Percentiles rank a stretch among this genome's conserved stretches.
Evolutionary conservation across 345 rosid genomes (phyloP).

Genomic region (Eucalyptus erythrocorys): DNA sequence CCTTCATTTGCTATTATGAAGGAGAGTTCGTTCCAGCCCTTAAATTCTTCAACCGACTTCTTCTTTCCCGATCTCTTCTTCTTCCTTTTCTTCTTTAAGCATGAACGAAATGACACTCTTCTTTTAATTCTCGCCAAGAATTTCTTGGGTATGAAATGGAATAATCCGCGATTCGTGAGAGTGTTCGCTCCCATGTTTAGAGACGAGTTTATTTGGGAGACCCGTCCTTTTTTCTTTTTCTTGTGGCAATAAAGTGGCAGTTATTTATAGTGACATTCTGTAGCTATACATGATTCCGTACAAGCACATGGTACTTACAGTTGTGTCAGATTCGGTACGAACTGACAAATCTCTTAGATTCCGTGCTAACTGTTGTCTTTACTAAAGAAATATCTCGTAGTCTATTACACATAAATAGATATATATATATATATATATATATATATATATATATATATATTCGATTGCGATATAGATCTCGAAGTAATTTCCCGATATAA

Average conservation of each 20-base stretch:
- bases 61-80: background rate
- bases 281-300: background rate
- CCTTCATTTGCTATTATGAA: background rate
- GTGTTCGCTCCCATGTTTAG: background rate
- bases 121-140: background rate
- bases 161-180: background rate
- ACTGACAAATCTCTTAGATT: background rate
- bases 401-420: background rate
- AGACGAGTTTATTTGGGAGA: background rate
- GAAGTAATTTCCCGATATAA: background rate
- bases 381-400: background rate
- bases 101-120: background rate
- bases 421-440: background rate
- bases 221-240: background rate
- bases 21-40: background rate
- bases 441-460: background rate
- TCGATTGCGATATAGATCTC: background rate
- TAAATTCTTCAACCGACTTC: background rate
- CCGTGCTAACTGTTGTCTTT: background rate
- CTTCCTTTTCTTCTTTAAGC: background rate
- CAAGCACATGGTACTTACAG: background rate
- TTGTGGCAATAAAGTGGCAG: rapidly evolving
- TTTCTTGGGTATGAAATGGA: background rate
- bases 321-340: rapidly evolving
- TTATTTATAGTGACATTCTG: background rate